phyloP scores from a whole-genome alignment of 208 protist species.

The Wallacemonas rigidus region DNA sequence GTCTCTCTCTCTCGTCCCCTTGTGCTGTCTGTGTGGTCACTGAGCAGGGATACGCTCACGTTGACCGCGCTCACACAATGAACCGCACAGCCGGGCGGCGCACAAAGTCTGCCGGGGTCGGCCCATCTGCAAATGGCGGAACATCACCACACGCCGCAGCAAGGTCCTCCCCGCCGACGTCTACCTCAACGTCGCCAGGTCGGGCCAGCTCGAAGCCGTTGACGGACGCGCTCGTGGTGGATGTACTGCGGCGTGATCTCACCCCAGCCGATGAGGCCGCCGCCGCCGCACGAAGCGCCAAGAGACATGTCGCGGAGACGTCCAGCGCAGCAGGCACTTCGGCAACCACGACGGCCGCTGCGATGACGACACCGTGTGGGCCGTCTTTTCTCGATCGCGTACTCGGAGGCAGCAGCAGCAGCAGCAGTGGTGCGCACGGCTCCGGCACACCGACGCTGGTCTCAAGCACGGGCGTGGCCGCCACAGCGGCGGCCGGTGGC shows the following conservation, averaged over 20 bases:
- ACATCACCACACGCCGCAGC: neutral
- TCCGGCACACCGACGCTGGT: too few species aligned
- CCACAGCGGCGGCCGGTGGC: neutral
- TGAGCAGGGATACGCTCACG: too few species aligned
- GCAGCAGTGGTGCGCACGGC: neutral
- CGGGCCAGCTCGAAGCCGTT: constrained; percentile 12
- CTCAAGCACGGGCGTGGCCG: neutral
- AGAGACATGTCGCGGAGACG: neutral
- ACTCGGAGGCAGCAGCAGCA: neutral
- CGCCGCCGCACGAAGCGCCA: neutral
- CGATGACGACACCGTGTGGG: neutral
- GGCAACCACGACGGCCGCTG: neutral
- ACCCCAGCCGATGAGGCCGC: neutral
- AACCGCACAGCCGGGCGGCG: too few species aligned
- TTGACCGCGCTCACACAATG: too few species aligned
- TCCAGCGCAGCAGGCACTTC: neutral
- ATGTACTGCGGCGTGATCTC: constrained; percentile 1
- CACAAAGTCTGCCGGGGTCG: too few species aligned
- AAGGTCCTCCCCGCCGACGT: neutral
- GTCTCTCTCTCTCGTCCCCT: too few species aligned
- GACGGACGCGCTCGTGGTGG: constrained; percentile 6
- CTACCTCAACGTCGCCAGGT: neutral
- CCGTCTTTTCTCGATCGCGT: constrained; percentile 12
- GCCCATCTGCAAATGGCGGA: neutral
- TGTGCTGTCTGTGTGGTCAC: too few species aligned